A percentile compares a stretch with the other conserved stretches of the same genome.
These are phyloP conservation scores for Nicotiana otophora DNA, from an alignment of 257 asterid genomes.

Conservation along the genomic window DNA sequence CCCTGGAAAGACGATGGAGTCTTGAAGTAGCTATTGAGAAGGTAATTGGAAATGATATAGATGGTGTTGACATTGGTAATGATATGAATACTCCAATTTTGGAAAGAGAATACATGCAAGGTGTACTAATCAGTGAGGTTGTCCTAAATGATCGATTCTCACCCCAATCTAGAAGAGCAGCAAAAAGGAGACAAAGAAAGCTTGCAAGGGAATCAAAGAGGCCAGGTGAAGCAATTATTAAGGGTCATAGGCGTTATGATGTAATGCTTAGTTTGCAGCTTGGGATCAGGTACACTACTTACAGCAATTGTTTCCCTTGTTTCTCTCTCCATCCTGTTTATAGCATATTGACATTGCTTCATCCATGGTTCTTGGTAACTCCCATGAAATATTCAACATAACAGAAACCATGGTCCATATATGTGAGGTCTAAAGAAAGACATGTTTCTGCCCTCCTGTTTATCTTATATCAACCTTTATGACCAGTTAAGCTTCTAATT, in stretches of 20 bases:
- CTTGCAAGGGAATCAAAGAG: constrained; percentile 65
- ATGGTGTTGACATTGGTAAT: constrained; percentile 41
- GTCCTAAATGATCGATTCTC: constrained; percentile 65
- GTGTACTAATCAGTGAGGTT: constrained; percentile 80
- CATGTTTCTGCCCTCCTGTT: neutral
- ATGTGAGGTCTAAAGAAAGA: neutral
- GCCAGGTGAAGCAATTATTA: constrained; percentile 84
- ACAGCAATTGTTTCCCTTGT: neutral
- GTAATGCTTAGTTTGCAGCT: constrained; percentile 95
- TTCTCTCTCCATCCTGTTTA: neutral
- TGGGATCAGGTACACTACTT: constrained; percentile 71
- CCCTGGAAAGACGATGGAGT: constrained; percentile 88
- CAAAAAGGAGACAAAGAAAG: constrained; percentile 63
- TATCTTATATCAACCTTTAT: neutral
- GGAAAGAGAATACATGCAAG: constrained; percentile 98
- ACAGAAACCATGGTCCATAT: neutral
- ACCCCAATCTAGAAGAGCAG: constrained; percentile 52
- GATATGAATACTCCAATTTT: constrained; percentile 51
- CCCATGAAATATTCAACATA: neutral
- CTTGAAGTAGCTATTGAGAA: constrained; percentile 89
- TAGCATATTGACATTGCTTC: neutral
- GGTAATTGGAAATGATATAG: constrained; percentile 59
- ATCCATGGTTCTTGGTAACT: neutral
- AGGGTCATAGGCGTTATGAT: constrained; percentile 94
- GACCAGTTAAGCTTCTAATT: neutral